phyloP scores from a whole-genome alignment of 495 filamentous ascomycete genomes.

The Xylaria flabelliformis region DNA sequence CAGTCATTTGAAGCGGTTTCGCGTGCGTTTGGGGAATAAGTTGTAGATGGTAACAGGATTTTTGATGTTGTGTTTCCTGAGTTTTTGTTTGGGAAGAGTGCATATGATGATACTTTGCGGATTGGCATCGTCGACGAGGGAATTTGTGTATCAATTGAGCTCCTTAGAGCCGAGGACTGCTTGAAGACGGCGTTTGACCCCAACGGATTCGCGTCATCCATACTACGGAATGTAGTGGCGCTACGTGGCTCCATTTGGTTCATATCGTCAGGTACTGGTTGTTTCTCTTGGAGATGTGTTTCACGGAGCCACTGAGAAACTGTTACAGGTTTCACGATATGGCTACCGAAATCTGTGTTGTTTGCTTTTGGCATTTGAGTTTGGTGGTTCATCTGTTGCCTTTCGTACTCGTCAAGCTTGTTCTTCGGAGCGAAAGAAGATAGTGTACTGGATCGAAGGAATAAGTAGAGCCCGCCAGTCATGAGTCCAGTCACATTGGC shows the following conservation, averaged over 20 bases:
- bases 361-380: conserved; percentile 32
- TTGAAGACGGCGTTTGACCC: conserved; percentile 44
- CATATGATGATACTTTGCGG: conserved; percentile 49
- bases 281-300: conserved; percentile 43
- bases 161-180: conserved; percentile 33
- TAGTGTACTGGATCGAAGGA: conserved; percentile 53
- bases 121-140: conserved; percentile 36
- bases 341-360: conserved; percentile 40
- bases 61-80: conserved; percentile 41
- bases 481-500: conserved; percentile 56
- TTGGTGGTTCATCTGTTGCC: conserved; percentile 43
- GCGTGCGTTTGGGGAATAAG: conserved; percentile 44
- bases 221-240: conserved; percentile 25
- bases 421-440: conserved; percentile 49
- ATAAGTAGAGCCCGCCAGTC: conserved; percentile 56
- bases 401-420: conserved; percentile 51
- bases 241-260: conserved; percentile 38
- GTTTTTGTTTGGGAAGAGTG: conserved; percentile 45
- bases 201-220: conserved; percentile 39
- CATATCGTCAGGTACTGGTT: conserved; percentile 32
- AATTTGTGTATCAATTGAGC: conserved; percentile 42
- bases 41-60: conserved; percentile 48
- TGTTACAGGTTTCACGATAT: conserved; percentile 42
- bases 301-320: conserved; percentile 37
- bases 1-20: conserved; percentile 30